Evolutionary conservation across 2,329 filamentous ascomycete genomes (phyloP).

Genomic region (Penicillium hesseltinei): DNA sequence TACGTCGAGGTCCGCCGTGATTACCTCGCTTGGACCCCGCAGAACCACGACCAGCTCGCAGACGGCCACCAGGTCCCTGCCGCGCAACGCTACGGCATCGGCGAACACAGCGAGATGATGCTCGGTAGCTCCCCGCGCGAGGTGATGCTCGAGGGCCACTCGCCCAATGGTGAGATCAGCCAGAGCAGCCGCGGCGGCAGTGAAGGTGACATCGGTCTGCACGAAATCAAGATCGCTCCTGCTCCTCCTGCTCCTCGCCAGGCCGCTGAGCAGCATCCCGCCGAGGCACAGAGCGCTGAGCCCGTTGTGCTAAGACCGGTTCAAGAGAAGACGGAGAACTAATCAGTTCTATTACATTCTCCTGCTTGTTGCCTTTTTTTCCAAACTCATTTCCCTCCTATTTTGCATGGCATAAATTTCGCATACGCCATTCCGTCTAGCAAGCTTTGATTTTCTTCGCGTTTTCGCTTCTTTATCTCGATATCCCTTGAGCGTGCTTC

Average conservation of each 20-base stretch:
- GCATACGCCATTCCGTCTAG: slow-evolving; percentile 13
- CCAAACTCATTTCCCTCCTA: neutral
- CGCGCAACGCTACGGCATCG: slow-evolving; percentile 59
- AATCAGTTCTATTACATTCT: neutral
- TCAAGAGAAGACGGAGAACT: slow-evolving; percentile 25
- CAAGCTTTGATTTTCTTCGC: slow-evolving; percentile 10
- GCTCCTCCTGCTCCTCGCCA: slow-evolving; percentile 34
- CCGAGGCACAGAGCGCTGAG: slow-evolving; percentile 15
- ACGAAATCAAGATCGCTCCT: slow-evolving; percentile 32
- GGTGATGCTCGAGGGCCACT: slow-evolving; percentile 25
- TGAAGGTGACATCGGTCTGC: slow-evolving; percentile 30
- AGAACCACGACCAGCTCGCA: slow-evolving; percentile 43
- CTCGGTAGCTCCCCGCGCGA: slow-evolving; percentile 52
- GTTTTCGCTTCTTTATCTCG: slow-evolving; percentile 19
- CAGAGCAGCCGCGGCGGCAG: slow-evolving; percentile 33
- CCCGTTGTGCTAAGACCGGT: slow-evolving; percentile 16
- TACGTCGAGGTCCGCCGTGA: slow-evolving; percentile 53
- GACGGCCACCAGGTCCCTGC: slow-evolving; percentile 56
- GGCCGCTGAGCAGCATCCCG: slow-evolving; percentile 27
- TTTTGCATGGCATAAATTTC: slow-evolving; percentile 3
- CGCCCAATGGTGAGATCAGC: slow-evolving; percentile 26
- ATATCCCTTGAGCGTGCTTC: slow-evolving; percentile 31
- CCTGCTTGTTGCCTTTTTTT: neutral
- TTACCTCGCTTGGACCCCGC: slow-evolving; percentile 52
- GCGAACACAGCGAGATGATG: slow-evolving; percentile 60